These are phyloP conservation scores for Jacaranda mimosifolia DNA, from an alignment of 257 asterid genomes.

Conservation along the genomic window DNA sequence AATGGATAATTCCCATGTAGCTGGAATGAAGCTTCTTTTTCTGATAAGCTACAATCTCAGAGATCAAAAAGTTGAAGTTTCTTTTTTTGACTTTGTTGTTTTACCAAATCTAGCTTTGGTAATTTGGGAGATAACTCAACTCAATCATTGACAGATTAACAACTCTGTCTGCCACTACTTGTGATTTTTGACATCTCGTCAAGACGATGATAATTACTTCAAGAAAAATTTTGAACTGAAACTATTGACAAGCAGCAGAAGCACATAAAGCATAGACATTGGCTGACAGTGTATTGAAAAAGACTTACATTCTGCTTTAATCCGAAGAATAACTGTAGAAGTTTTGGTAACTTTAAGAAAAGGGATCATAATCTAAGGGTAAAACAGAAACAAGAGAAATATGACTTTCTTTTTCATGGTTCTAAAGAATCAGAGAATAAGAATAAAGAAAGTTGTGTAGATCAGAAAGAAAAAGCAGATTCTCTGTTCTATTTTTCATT, in stretches of 20 bases:
- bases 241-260: not conserved
- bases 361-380: not conserved
- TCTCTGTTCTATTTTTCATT: slow-evolving; percentile 27
- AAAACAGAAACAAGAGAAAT: not conserved
- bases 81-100: slow-evolving; percentile 29
- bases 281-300: not conserved
- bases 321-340: not conserved
- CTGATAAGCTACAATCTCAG: not conserved
- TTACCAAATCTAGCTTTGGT: slow-evolving; percentile 3
- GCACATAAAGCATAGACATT: not conserved
- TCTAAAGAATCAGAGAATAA: slow-evolving; percentile 26
- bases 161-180: slow-evolving; percentile 47
- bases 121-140: not conserved
- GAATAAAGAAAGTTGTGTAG: slow-evolving; percentile 19
- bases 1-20: not conserved
- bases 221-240: not conserved
- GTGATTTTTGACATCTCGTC: not conserved
- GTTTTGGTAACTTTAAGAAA: not conserved
- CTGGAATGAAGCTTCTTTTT: not conserved
- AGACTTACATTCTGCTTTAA: not conserved
- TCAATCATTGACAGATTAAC: slow-evolving; percentile 20
- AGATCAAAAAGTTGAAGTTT: not conserved
- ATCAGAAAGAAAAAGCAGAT: slow-evolving; percentile 41
- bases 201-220: not conserved
- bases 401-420: slow-evolving; percentile 23